A percentile compares a stretch with the other conserved stretches of the same genome.
These are phyloP conservation scores for Globisporangium acanthophoron DNA, from an alignment of 352 stramenopile species.

Conservation along the genomic window DNA sequence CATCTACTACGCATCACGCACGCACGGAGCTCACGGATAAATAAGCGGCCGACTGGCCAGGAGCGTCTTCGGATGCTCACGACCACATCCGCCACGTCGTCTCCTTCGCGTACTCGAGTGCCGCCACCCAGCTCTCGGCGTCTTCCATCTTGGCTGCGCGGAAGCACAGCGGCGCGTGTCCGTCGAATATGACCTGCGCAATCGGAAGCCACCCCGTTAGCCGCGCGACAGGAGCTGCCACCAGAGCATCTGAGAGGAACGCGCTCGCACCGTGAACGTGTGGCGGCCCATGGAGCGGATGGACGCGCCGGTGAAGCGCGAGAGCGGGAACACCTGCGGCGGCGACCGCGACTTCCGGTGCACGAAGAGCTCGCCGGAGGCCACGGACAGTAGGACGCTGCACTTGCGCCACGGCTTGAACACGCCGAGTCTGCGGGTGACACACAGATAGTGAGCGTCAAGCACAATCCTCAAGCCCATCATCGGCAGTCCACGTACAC, in stretches of 20 bases:
- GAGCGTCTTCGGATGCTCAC: background rate
- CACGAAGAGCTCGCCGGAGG: slow-evolving; percentile 21
- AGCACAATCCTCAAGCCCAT: background rate
- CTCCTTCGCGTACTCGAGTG: slow-evolving; percentile 31
- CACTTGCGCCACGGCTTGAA: slow-evolving; percentile 23
- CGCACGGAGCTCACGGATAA: background rate
- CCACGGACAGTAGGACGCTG: slow-evolving; percentile 19
- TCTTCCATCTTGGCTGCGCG: slow-evolving; percentile 12
- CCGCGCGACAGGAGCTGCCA: no score
- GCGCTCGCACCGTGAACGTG: slow-evolving; percentile 18
- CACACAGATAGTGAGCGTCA: background rate
- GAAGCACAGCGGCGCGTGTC: slow-evolving; percentile 19
- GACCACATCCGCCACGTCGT: slow-evolving; percentile 17
- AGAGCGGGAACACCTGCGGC: slow-evolving; percentile 13
- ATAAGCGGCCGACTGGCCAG: no score
- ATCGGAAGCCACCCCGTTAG: background rate
- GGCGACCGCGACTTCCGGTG: slow-evolving; percentile 18
- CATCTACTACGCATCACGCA: background rate
- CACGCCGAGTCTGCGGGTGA: slow-evolving; percentile 11
- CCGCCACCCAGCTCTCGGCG: slow-evolving; percentile 21
- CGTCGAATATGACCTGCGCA: slow-evolving; percentile 21
- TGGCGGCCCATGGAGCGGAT: slow-evolving; percentile 17
- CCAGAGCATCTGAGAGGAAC: background rate
- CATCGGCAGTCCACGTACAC: slow-evolving; percentile 8
- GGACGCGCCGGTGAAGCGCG: slow-evolving; percentile 20